Percentiles rank a stretch among this genome's conserved stretches.
These are phyloP conservation scores for Perilla frutescens DNA, from an alignment of 257 asterid species.

Conservation along the genomic window DNA sequence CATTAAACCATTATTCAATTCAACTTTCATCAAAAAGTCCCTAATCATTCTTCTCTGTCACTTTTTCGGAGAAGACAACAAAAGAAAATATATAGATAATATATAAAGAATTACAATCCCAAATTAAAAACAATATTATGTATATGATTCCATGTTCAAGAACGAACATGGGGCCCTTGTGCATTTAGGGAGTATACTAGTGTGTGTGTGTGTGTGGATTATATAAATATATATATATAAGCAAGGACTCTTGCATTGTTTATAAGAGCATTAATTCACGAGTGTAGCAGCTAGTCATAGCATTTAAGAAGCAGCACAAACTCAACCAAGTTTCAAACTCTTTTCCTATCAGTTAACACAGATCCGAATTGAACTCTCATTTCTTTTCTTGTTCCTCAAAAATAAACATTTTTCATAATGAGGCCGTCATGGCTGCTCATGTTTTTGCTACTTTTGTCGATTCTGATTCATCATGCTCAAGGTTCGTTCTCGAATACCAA, in stretches of 20 bases:
- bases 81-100: not conserved
- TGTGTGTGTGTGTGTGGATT: slow-evolving; percentile 28
- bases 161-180: slow-evolving; percentile 42
- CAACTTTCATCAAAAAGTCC: slow-evolving; percentile 21
- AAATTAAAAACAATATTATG: slow-evolving; percentile 23
- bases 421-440: slow-evolving; percentile 44
- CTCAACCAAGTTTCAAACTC: slow-evolving; percentile 26
- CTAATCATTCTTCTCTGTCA: slow-evolving; percentile 30
- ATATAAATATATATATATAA: slow-evolving; percentile 45
- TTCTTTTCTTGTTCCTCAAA: slow-evolving; percentile 5
- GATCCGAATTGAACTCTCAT: slow-evolving; percentile 21
- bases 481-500: slow-evolving; percentile 34
- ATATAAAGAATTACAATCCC: slow-evolving; percentile 3
- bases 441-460: slow-evolving; percentile 47
- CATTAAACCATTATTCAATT: slow-evolving; percentile 24
- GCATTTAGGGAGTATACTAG: slow-evolving; percentile 24
- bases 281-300: slow-evolving; percentile 17
- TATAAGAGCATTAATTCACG: slow-evolving; percentile 22
- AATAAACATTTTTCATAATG: slow-evolving; percentile 39
- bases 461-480: slow-evolving; percentile 56
- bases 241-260: slow-evolving; percentile 22
- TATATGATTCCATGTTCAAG: slow-evolving; percentile 42
- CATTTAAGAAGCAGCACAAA: slow-evolving; percentile 28
- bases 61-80: slow-evolving; percentile 31
- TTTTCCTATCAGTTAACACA: slow-evolving; percentile 11